phyloP scores from a whole-genome alignment of 169 alveolate genomes.

The Toxoplasma gondii region DNA sequence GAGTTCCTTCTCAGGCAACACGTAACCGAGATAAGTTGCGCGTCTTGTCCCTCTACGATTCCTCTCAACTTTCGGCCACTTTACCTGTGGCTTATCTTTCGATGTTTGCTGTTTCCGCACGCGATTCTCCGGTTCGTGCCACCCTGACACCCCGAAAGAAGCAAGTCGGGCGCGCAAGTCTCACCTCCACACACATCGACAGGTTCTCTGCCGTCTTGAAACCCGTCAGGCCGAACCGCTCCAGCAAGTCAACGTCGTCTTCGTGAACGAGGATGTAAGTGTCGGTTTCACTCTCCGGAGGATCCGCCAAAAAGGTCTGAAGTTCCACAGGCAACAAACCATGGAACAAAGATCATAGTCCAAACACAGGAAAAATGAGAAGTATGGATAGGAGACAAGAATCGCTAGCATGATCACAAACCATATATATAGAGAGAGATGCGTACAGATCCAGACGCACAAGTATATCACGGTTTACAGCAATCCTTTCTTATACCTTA shows the following conservation, averaged over 20 bases:
- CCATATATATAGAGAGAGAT: background rate
- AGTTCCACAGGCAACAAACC: background rate
- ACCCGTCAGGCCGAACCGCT: slow-evolving; percentile 36
- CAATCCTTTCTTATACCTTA: too few species aligned
- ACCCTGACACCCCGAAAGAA: background rate
- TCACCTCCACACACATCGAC: slow-evolving; percentile 38
- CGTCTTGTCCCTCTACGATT: too few species aligned
- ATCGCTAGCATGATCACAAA: background rate
- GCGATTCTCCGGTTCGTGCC: too few species aligned
- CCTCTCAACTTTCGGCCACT: too few species aligned
- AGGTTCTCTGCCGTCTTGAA: slow-evolving; percentile 22
- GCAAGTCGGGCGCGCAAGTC: background rate
- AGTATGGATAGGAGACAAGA: background rate
- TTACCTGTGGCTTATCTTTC: too few species aligned
- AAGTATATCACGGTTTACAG: too few species aligned
- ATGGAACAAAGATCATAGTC: background rate
- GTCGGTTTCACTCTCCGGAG: slow-evolving; percentile 60
- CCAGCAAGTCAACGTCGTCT: slow-evolving; percentile 33
- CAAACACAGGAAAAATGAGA: background rate
- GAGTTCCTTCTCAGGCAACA: too few species aligned
- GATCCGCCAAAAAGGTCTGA: slow-evolving; percentile 44
- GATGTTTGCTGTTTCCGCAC: too few species aligned
- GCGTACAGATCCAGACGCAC: too few species aligned
- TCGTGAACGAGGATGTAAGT: slow-evolving; percentile 54
- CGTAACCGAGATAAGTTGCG: too few species aligned